Conservation (phyloP, 257 asterid species). For the Petunia secreta region DNA sequence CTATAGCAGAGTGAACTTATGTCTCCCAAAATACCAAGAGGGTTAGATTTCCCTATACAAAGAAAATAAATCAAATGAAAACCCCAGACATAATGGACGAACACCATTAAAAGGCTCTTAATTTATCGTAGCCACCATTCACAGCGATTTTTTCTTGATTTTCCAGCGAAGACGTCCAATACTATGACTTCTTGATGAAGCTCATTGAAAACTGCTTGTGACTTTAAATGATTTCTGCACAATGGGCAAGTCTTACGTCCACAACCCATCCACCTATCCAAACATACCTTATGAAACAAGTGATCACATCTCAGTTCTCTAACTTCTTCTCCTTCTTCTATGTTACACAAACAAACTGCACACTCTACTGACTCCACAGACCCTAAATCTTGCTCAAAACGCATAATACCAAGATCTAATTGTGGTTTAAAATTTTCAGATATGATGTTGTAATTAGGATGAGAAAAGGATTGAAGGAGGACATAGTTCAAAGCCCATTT, state of each 20-base stretch:
- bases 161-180: slow-evolving; percentile 20
- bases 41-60: too few species aligned
- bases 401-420: background rate
- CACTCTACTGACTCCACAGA: slow-evolving; percentile 22
- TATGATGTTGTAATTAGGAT: background rate
- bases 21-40: too few species aligned
- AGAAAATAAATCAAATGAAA: too few species aligned
- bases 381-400: background rate
- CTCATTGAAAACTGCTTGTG: background rate
- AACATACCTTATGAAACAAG: slow-evolving; percentile 38
- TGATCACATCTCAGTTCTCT: slow-evolving; percentile 41
- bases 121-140: slow-evolving; percentile 41
- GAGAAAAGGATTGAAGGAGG: slow-evolving; percentile 24
- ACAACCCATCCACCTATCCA: slow-evolving; percentile 39
- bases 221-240: slow-evolving; percentile 34
- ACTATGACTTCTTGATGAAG: slow-evolving; percentile 25
- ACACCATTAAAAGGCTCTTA: too few species aligned
- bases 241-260: slow-evolving; percentile 39
- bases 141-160: slow-evolving; percentile 27
- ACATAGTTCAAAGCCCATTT: slow-evolving; percentile 33
- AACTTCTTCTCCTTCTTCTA: slow-evolving; percentile 36
- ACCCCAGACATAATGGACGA: too few species aligned
- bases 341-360: slow-evolving; percentile 36
- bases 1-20: too few species aligned
- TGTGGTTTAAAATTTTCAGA: background rate